phyloP scores from a whole-genome alignment of 257 asterid genomes.

The Asclepias syriaca region DNA sequence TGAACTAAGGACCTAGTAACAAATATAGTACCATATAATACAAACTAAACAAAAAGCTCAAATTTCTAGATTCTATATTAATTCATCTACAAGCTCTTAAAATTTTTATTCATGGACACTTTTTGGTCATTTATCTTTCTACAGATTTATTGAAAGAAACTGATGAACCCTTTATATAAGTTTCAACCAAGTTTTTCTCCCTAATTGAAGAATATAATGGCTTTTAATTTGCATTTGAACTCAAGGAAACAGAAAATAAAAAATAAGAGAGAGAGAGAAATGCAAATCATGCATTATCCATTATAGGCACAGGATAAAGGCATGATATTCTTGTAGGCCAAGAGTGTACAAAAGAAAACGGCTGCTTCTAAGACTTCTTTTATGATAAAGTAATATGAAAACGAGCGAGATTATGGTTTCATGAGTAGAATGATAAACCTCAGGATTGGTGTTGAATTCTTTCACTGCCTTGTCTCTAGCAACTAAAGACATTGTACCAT shows the following conservation, averaged over 20 bases:
- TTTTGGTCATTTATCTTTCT: not conserved
- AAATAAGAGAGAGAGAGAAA: not conserved
- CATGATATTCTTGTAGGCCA: not conserved
- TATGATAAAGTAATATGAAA: constrained; percentile 5
- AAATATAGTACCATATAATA: not conserved
- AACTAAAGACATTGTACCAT: constrained; percentile 90
- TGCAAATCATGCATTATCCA: not conserved
- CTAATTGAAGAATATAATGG: not conserved
- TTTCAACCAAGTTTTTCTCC: not conserved
- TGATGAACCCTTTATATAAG: not conserved
- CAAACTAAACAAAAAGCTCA: not conserved
- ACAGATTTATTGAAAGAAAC: not conserved
- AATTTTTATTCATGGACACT: not conserved
- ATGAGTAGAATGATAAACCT: constrained; percentile 42
- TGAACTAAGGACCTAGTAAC: not conserved
- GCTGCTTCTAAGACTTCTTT: not conserved
- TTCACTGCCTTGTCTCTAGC: constrained; percentile 96
- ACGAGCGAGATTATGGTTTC: constrained; percentile 14
- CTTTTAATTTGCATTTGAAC: not conserved
- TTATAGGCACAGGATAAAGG: not conserved
- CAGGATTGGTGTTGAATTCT: constrained; percentile 77
- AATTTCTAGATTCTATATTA: not conserved
- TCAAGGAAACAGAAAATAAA: not conserved
- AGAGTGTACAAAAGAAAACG: not conserved
- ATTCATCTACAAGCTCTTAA: not conserved